These are phyloP conservation scores for Coriaria nepalensis DNA, from an alignment of 306 rosid species.

Conservation along the genomic window DNA sequence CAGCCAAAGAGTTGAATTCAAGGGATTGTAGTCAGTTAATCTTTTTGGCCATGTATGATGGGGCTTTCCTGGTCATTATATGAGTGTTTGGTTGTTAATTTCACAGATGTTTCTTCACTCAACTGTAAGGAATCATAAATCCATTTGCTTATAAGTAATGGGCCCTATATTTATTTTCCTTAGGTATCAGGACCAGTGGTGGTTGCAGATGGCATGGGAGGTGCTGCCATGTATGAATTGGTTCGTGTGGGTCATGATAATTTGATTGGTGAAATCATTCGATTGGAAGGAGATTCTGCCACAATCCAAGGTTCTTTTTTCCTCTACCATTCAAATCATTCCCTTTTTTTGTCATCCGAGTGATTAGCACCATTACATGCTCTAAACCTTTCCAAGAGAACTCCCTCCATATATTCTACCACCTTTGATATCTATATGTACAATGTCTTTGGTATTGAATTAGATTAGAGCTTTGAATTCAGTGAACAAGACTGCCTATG, in stretches of 20 bases:
- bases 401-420: not conserved
- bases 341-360: not conserved
- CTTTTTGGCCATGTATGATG: no score
- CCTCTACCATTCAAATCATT: not conserved
- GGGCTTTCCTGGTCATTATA: no score
- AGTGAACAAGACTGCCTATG: slow-evolving; percentile 2
- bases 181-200: slow-evolving; percentile 99
- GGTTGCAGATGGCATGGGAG: slow-evolving; percentile 97
- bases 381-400: no score
- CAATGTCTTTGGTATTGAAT: slow-evolving; percentile 1
- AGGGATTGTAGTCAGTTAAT: no score
- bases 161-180: slow-evolving; percentile 8
- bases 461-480: not conserved
- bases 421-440: not conserved
- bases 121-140: not conserved
- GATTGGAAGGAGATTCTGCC: slow-evolving; percentile 94
- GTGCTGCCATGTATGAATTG: slow-evolving; percentile 97
- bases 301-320: slow-evolving; percentile 73
- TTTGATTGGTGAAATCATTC: slow-evolving; percentile 94
- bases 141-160: not conserved
- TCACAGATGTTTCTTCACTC: no score
- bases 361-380: slow-evolving; percentile 1
- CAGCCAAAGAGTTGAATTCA: no score
- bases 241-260: slow-evolving; percentile 93
- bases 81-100: no score